These are phyloP conservation scores for Cucurbita ficifolia DNA, from an alignment of 306 rosid species.

Conservation along the genomic window DNA sequence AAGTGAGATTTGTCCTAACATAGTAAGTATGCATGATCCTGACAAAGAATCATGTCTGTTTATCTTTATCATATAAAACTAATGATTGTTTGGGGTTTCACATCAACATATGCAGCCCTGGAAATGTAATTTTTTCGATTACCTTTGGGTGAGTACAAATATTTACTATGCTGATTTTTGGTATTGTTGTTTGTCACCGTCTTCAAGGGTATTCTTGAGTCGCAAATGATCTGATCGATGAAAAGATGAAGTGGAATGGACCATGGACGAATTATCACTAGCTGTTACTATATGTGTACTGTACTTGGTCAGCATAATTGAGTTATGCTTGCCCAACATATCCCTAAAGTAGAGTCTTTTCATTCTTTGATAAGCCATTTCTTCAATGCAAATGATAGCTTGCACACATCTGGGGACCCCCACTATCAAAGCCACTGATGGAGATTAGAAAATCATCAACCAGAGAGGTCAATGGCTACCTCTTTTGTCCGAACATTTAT, in stretches of 20 bases:
- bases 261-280: conserved; percentile 13
- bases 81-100: neutral
- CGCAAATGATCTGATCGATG: conserved; percentile 4
- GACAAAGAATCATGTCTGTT: neutral
- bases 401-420: conserved; percentile 40
- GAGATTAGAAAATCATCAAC: conserved; percentile 36
- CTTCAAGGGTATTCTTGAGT: neutral
- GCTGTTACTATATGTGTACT: conserved; percentile 21
- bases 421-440: conserved; percentile 49
- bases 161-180: neutral
- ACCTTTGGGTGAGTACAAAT: neutral
- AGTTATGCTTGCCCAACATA: conserved; percentile 24
- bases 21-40: neutral
- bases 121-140: neutral
- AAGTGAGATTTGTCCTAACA: too few species aligned
- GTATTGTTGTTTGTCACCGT: conserved; percentile 5
- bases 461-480: conserved; percentile 5
- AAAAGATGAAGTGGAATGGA: conserved; percentile 17
- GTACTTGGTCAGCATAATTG: conserved; percentile 29
- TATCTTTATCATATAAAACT: neutral
- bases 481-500: conserved; percentile 25
- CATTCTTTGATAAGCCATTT: conserved; percentile 34
- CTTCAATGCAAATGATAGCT: conserved; percentile 31
- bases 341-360: conserved; percentile 24
- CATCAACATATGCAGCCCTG: neutral